phyloP scores from a whole-genome alignment of 345 rosid species.

The Populus simonii region DNA sequence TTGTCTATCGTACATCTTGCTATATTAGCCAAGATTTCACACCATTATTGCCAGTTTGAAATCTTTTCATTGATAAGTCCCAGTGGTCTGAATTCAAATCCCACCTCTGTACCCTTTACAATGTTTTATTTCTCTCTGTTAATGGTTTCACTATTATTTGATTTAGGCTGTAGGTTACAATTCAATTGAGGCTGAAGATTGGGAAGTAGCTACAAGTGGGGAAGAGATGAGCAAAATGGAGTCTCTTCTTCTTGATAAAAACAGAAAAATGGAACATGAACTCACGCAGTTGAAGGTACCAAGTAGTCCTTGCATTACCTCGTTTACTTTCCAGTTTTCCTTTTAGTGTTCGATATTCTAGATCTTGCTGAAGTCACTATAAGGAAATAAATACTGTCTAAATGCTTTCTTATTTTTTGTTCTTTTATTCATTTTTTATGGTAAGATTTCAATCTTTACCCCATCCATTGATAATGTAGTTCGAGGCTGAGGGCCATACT shows the following conservation, averaged over 20 bases:
- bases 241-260: conserved; percentile 96
- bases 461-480: background rate
- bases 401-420: background rate
- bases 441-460: conserved; percentile 2
- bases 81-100: too few species aligned
- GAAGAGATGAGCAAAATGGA: conserved; percentile 99
- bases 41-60: too few species aligned
- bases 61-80: too few species aligned
- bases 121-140: conserved; percentile 6
- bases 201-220: conserved; percentile 91
- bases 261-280: conserved; percentile 94
- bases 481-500: background rate
- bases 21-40: too few species aligned
- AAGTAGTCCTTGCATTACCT: background rate
- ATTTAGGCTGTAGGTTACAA: conserved; percentile 90
- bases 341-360: background rate
- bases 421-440: background rate
- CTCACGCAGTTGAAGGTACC: conserved; percentile 86
- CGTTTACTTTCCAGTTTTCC: background rate
- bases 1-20: too few species aligned
- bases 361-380: background rate
- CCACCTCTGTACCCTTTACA: background rate
- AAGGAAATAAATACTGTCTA: background rate
- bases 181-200: conserved; percentile 97
- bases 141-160: conserved; percentile 18